phyloP scores from a whole-genome alignment of 2,329 filamentous ascomycete genomes.

The Exserohilum rostratum region DNA sequence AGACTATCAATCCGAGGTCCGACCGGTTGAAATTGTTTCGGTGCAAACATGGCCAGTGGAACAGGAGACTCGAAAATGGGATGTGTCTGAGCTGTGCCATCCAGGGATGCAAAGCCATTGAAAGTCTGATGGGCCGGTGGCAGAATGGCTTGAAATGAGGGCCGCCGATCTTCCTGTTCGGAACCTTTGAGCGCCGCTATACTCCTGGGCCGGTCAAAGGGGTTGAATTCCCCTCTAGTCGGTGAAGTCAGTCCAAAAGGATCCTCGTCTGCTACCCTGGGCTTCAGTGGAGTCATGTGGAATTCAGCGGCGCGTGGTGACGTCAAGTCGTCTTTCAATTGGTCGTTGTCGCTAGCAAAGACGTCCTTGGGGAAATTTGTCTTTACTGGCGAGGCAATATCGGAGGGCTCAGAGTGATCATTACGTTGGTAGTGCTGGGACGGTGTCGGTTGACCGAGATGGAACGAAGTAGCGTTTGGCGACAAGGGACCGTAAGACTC shows the following conservation, averaged over 20 bases:
- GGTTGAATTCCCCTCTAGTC: slow-evolving; percentile 51
- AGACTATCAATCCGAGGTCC: slow-evolving; percentile 34
- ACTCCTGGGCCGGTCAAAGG: slow-evolving; percentile 30
- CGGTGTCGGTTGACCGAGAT: slow-evolving; percentile 7
- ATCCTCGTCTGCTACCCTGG: slow-evolving; percentile 41
- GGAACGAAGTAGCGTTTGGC: slow-evolving; percentile 27
- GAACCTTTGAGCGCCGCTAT: slow-evolving; percentile 22
- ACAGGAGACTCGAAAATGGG: slow-evolving; percentile 24
- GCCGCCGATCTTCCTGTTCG: slow-evolving; percentile 36
- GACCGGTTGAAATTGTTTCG: slow-evolving; percentile 14
- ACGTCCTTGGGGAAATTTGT: slow-evolving; percentile 45
- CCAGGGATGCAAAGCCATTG: slow-evolving; percentile 46
- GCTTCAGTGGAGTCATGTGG: slow-evolving; percentile 47
- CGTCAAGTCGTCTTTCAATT: slow-evolving; percentile 45
- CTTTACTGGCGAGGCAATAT: slow-evolving; percentile 48
- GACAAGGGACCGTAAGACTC: slow-evolving; percentile 28
- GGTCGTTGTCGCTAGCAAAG: slow-evolving; percentile 32
- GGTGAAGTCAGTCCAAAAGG: slow-evolving; percentile 49
- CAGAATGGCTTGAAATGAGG: slow-evolving; percentile 46
- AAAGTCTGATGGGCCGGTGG: slow-evolving; percentile 42
- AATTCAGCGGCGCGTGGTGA: slow-evolving; percentile 46
- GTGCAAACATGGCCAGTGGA: slow-evolving; percentile 15
- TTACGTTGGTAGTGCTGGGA: not conserved
- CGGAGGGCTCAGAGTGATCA: slow-evolving; percentile 14
- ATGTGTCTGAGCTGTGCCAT: slow-evolving; percentile 39